phyloP scores from a whole-genome alignment of 768 basidiomycete species.

The Lactarius hengduanensis region DNA sequence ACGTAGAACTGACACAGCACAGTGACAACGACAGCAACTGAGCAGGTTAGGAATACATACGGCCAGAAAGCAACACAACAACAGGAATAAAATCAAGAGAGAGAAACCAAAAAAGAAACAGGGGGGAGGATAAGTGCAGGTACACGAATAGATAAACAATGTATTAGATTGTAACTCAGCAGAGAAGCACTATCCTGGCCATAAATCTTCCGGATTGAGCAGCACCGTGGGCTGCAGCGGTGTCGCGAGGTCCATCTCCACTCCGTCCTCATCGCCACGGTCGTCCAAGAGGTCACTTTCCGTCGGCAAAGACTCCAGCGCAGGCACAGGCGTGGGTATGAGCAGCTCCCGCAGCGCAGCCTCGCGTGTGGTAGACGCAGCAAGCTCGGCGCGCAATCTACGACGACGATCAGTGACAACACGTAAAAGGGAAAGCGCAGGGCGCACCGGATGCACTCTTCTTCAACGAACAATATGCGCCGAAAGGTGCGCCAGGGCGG shows the following conservation, averaged over 20 bases:
- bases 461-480: slow-evolving; percentile 24
- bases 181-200: slow-evolving; percentile 2
- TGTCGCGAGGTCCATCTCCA: slow-evolving; percentile 29
- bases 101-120: too few relatives aligned
- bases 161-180: not conserved
- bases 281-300: slow-evolving; percentile 13
- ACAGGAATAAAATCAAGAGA: slow-evolving; percentile 3
- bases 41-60: slow-evolving; percentile 18
- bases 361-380: slow-evolving; percentile 22
- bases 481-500: slow-evolving; percentile 8
- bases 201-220: slow-evolving; percentile 16
- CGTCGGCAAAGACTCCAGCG: not conserved
- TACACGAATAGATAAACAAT: slow-evolving; percentile 1
- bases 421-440: not conserved
- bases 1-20: not conserved
- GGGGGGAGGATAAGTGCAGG: not conserved
- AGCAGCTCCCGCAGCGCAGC: slow-evolving; percentile 22
- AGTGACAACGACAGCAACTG: not conserved
- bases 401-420: not conserved
- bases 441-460: slow-evolving; percentile 29
- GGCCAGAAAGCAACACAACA: slow-evolving; percentile 7
- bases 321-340: not conserved
- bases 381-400: slow-evolving; percentile 26
- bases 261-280: slow-evolving; percentile 19
- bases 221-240: slow-evolving; percentile 26